These are phyloP conservation scores for Tuctoria greenei DNA, from an alignment of 176 grass and related monocot genomes.

Conservation along the genomic window DNA sequence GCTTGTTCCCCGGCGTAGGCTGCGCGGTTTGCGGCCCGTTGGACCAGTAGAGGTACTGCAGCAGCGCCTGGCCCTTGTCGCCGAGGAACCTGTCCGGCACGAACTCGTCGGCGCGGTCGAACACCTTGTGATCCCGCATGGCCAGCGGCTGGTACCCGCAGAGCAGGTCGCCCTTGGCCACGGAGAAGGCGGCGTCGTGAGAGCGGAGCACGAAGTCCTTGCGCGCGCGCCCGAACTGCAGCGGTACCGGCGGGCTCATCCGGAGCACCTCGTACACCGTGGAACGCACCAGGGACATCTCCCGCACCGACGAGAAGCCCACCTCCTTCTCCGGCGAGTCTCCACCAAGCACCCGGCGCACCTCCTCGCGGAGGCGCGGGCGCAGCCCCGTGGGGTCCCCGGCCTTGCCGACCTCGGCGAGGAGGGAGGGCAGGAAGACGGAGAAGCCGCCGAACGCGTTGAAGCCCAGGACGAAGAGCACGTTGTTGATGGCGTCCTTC, in stretches of 20 bases:
- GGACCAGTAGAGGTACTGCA: constrained; percentile 78
- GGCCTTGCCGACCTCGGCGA: constrained; percentile 44
- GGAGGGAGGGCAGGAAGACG: constrained; percentile 55
- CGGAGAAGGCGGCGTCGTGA: constrained; percentile 45
- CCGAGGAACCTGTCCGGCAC: constrained; percentile 64
- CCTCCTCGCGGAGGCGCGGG: constrained; percentile 44
- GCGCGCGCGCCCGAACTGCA: constrained; percentile 78
- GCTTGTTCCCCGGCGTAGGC: constrained; percentile 61
- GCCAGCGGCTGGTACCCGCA: constrained; percentile 89
- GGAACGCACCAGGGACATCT: constrained; percentile 73
- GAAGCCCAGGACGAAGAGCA: constrained; percentile 90
- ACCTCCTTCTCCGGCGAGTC: not conserved
- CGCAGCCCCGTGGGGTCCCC: constrained; percentile 23
- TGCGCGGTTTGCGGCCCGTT: constrained; percentile 67
- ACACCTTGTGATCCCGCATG: constrained; percentile 74
- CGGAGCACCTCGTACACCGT: constrained; percentile 80
- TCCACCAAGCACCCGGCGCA: constrained; percentile 37
- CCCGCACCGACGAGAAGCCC: constrained; percentile 45
- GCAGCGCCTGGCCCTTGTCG: constrained; percentile 44
- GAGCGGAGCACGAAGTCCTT: constrained; percentile 65
- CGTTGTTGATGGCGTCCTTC: constrained; percentile 78
- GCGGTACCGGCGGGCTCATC: constrained; percentile 67
- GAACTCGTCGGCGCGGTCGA: constrained; percentile 69
- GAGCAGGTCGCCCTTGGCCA: constrained; percentile 65
- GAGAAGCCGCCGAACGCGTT: constrained; percentile 89